Evolutionary conservation across 2,329 filamentous ascomycete genomes (phyloP).

Genomic region (Zymoseptoria passerinii): DNA sequence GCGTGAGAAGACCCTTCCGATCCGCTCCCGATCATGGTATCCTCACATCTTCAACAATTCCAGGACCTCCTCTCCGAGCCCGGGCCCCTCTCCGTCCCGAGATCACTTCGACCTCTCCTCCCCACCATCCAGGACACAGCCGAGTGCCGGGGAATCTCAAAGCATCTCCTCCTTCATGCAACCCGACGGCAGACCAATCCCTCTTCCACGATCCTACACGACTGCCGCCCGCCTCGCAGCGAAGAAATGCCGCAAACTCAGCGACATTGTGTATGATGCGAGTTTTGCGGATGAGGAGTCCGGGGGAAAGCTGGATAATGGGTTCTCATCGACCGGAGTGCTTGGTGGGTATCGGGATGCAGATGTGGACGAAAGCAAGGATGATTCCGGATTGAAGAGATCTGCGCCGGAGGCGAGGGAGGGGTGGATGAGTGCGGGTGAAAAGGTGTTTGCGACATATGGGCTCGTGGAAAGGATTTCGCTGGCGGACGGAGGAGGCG

Average conservation of each 20-base stretch:
- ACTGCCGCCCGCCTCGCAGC: background rate
- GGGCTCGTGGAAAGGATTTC: constrained; percentile 9
- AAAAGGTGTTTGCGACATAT: constrained; percentile 7
- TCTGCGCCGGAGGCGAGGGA: background rate
- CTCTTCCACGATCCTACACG: background rate
- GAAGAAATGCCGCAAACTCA: background rate
- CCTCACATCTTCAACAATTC: background rate
- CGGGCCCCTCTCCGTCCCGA: too few relatives aligned
- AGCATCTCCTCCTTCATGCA: background rate
- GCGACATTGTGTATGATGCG: background rate
- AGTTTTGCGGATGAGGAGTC: background rate
- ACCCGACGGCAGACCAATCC: background rate
- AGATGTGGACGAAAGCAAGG: background rate
- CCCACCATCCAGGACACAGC: too few relatives aligned
- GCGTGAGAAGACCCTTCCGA: background rate
- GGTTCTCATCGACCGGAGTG: background rate
- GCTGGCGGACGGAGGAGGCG: background rate
- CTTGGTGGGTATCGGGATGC: background rate
- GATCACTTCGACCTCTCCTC: background rate
- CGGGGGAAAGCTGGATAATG: background rate
- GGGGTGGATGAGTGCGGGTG: background rate
- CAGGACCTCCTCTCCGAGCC: too few relatives aligned
- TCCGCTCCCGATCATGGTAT: background rate
- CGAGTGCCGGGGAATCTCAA: background rate
- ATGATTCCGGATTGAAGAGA: background rate